Percentiles rank a stretch among this genome's conserved stretches.
Evolutionary conservation across 2,329 filamentous ascomycete genomes (phyloP).

Genomic region (Neoascochyta sp.): DNA sequence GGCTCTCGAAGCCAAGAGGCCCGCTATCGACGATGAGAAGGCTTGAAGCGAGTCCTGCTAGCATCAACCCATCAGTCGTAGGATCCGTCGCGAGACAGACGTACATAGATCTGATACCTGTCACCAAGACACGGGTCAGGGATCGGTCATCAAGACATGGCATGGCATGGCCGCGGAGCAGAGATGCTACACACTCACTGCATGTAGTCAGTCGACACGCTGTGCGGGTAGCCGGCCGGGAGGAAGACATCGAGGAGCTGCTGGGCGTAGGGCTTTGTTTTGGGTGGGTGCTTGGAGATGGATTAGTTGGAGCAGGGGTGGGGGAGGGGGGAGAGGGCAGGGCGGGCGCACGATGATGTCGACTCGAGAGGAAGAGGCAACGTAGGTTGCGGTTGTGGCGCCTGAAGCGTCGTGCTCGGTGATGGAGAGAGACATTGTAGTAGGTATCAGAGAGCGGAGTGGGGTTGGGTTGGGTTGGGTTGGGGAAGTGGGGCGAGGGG

Average conservation of each 20-base stretch:
- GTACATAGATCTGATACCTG: constrained; percentile 66
- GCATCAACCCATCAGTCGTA: constrained; percentile 4
- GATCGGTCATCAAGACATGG: not conserved
- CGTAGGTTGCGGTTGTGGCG: constrained; percentile 48
- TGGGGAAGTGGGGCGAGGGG: too few species aligned
- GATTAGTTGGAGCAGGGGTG: not conserved
- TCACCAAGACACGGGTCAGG: constrained; percentile 2
- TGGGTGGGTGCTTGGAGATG: constrained; percentile 8
- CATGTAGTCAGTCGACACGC: constrained; percentile 79
- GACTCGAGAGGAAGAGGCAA: constrained; percentile 43
- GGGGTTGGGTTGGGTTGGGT: too few species aligned
- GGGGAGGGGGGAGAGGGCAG: not conserved
- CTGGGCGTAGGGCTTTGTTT: constrained; percentile 30
- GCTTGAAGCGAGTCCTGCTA: constrained; percentile 71
- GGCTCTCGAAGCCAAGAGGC: constrained; percentile 74
- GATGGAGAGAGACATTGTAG: constrained; percentile 22
- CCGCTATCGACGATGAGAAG: constrained; percentile 77
- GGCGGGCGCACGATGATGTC: constrained; percentile 50
- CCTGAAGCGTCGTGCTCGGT: constrained; percentile 51
- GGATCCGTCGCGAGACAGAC: constrained; percentile 15
- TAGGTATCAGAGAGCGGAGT: too few species aligned
- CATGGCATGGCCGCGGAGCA: not conserved
- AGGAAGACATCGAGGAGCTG: constrained; percentile 68
- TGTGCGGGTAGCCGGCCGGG: constrained; percentile 82
- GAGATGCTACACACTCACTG: constrained; percentile 45